These are phyloP conservation scores for Monilinia polystroma DNA, from an alignment of 2,329 filamentous ascomycete genomes.

Conservation along the genomic window DNA sequence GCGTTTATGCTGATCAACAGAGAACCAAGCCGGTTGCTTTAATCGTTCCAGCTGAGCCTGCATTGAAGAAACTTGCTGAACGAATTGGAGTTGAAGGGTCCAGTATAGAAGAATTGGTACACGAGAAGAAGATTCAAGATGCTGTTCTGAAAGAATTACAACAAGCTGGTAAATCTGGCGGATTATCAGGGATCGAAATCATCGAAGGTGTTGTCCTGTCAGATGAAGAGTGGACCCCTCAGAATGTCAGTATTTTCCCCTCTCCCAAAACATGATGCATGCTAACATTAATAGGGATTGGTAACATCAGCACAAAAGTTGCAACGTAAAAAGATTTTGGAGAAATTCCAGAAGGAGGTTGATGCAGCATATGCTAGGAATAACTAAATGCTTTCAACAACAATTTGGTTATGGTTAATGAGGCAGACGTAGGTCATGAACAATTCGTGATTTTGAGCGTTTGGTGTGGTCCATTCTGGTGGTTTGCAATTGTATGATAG, in stretches of 20 bases:
- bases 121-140: slow-evolving; percentile 62
- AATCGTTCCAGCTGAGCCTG: slow-evolving; percentile 67
- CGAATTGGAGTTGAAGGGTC: slow-evolving; percentile 63
- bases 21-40: slow-evolving; percentile 79
- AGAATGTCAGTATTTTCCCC: slow-evolving; percentile 62
- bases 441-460: neutral
- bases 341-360: slow-evolving; percentile 61
- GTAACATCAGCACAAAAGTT: slow-evolving; percentile 72
- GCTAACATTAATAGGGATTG: slow-evolving; percentile 50
- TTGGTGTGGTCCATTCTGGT: slow-evolving; percentile 6
- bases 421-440: slow-evolving; percentile 19
- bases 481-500: slow-evolving; percentile 23
- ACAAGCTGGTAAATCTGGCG: slow-evolving; percentile 61
- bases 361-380: slow-evolving; percentile 41
- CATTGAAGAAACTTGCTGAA: slow-evolving; percentile 58
- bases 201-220: slow-evolving; percentile 74
- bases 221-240: slow-evolving; percentile 85
- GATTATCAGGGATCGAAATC: slow-evolving; percentile 69
- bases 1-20: slow-evolving; percentile 76
- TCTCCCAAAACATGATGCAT: slow-evolving; percentile 39
- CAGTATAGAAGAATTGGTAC: slow-evolving; percentile 62
- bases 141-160: slow-evolving; percentile 68
- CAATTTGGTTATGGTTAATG: slow-evolving; percentile 1
- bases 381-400: slow-evolving; percentile 20
- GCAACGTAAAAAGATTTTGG: slow-evolving; percentile 65